Evolutionary conservation across 257 asterid species (phyloP), one percentile per base, ranked within the genome.

Genomic region (Buddleja alternifolia): DNA sequence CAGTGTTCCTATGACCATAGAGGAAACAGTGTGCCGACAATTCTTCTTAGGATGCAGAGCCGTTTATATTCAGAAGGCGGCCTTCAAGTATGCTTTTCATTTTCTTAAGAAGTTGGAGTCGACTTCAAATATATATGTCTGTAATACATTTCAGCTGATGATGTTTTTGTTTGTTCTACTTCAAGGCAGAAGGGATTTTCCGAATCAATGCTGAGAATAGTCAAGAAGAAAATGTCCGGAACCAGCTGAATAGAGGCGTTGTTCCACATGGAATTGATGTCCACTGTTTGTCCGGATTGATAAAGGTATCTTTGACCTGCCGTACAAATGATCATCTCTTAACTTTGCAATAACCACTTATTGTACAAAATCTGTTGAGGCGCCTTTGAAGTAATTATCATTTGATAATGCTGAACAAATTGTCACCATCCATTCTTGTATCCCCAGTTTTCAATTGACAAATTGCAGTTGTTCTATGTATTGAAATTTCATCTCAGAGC

Each of bases 181-280:
- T 70, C 16, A 77, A 91, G 96, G 96, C 88, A 58, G 97, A 91
- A 80, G 97, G 97, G 60, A 91, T 91, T 62, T 91, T 91, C 74
- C 81, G 96, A 63, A 88, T 91, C 55, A 91, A 84, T 80, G 86
- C 88, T 1, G 97, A 84, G 66, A 88, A 91, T 42, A 78, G 90
- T 70, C 84, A 87, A 50, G 95, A 85, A 63, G 89, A 91, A 66
- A 48, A 68, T 60, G 90, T 91, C 46, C 73, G 93, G 65, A 65
- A 53, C 47, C 93, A 85, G 83, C 84, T 88, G 41, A 86, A 89
- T 54, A 81, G 60, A 71, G 97, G 96, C 37, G 45, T 85, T 24
- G 83, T 88, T 29, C 96, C 95, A 9, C 77, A 47, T 75, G 92
- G 83, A 77, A 87, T 88, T 41, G 97, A 91, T 67, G 90, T 86